Evolutionary conservation across 352 stramenopile species (phyloP).

Genomic region (Phytophthora multivora): DNA sequence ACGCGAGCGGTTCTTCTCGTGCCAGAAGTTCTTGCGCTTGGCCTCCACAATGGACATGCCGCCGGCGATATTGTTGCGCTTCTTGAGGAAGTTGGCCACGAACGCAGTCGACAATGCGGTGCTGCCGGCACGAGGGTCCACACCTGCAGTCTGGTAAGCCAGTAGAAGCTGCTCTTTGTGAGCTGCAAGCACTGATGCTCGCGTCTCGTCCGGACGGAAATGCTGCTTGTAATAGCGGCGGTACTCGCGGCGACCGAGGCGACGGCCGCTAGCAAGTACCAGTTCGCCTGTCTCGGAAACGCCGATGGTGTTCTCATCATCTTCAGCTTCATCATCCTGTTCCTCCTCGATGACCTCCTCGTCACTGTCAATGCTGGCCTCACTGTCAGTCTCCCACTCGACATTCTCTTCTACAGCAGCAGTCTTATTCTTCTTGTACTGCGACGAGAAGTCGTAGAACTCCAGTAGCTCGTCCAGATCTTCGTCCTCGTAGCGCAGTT

Average conservation of each 20-base stretch:
- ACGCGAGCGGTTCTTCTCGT: constrained; percentile 81
- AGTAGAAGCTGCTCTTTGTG: constrained; percentile 83
- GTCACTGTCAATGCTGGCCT: constrained; percentile 75
- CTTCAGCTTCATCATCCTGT: constrained; percentile 49
- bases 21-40: constrained; percentile 71
- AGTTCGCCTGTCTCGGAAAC: constrained; percentile 91
- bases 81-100: constrained; percentile 80
- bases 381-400: constrained; percentile 83
- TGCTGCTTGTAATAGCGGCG: constrained; percentile 91
- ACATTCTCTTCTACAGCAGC: constrained; percentile 40
- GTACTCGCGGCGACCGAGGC: constrained; percentile 90
- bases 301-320: constrained; percentile 58
- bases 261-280: constrained; percentile 80
- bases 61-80: constrained; percentile 82
- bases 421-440: constrained; percentile 65
- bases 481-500: constrained; percentile 91
- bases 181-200: constrained; percentile 74
- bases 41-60: constrained; percentile 75
- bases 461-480: constrained; percentile 90
- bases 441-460: constrained; percentile 92
- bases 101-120: constrained; percentile 79
- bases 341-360: constrained; percentile 75
- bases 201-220: constrained; percentile 80
- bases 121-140: constrained; percentile 61
- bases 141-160: constrained; percentile 71